phyloP scores from a whole-genome alignment of 495 filamentous ascomycete genomes.

The Annulohypoxylon moriforme region DNA sequence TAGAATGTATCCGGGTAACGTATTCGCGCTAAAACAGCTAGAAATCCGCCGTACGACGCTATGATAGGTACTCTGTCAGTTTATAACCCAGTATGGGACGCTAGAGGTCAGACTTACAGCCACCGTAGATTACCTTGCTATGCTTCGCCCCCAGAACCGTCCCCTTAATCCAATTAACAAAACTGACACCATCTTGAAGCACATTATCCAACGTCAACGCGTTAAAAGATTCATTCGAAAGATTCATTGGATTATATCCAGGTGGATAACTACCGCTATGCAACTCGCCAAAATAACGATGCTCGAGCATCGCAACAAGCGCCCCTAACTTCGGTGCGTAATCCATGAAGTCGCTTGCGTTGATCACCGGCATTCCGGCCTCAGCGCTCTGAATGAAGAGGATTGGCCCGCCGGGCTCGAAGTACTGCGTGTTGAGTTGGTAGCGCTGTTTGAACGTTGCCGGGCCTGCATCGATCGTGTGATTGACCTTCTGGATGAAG shows the following conservation, averaged over 20 bases:
- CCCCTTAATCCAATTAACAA: slow-evolving; percentile 40
- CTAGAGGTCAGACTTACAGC: slow-evolving; percentile 9
- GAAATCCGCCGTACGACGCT: slow-evolving; percentile 45
- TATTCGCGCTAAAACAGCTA: slow-evolving; percentile 39
- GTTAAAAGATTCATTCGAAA: slow-evolving; percentile 16
- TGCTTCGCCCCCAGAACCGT: slow-evolving; percentile 25
- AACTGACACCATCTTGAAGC: slow-evolving; percentile 34
- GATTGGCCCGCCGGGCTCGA: slow-evolving; percentile 42
- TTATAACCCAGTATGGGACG: not conserved
- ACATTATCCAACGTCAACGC: slow-evolving; percentile 38
- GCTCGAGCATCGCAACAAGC: slow-evolving; percentile 40
- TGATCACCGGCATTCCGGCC: slow-evolving; percentile 32
- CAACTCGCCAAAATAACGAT: slow-evolving; percentile 39
- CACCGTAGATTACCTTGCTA: slow-evolving; percentile 33
- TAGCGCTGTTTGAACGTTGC: slow-evolving; percentile 41
- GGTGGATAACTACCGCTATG: slow-evolving; percentile 32
- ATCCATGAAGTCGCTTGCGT: slow-evolving; percentile 38
- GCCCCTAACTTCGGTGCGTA: slow-evolving; percentile 40
- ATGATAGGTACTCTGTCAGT: slow-evolving; percentile 7
- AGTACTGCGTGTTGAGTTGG: slow-evolving; percentile 32
- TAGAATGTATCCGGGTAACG: slow-evolving; percentile 37
- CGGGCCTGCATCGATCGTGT: slow-evolving; percentile 17
- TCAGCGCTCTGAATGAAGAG: slow-evolving; percentile 43
- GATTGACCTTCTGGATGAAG: slow-evolving; percentile 40
- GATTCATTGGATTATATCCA: slow-evolving; percentile 31